A percentile compares a stretch with the other conserved stretches of the same genome.
These are phyloP conservation scores for Vaccinium myrtillus DNA, from an alignment of 148 eudicot species.

Conservation along the genomic window DNA sequence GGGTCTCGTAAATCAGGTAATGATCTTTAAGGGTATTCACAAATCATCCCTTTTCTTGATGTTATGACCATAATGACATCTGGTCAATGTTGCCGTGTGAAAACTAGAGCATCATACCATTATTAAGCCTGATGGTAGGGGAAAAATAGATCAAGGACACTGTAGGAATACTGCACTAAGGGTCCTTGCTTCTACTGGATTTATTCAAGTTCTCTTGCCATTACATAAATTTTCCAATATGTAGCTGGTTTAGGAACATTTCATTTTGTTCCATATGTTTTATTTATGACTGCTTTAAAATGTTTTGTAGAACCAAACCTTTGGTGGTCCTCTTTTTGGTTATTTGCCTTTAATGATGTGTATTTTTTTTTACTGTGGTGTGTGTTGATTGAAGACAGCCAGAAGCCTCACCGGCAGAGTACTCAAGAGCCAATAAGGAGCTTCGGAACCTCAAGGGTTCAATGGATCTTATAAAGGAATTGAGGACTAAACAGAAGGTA, in stretches of 20 bases:
- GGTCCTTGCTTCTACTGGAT: background rate
- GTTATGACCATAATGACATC: background rate
- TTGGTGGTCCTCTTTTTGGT: background rate
- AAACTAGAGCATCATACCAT: background rate
- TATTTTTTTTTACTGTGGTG: conserved; percentile 10
- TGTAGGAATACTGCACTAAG: background rate
- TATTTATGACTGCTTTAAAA: background rate
- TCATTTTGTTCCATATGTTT: background rate
- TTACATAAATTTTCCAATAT: background rate
- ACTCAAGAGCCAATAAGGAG: conserved; percentile 82
- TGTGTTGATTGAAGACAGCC: conserved; percentile 69
- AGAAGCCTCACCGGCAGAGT: conserved; percentile 66
- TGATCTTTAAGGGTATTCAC: background rate
- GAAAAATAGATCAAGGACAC: background rate
- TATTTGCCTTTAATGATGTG: background rate
- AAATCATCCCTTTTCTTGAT: background rate
- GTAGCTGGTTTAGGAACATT: background rate
- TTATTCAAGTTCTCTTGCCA: background rate
- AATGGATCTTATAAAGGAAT: conserved; percentile 58
- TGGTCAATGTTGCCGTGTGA: background rate
- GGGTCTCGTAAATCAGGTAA: conserved; percentile 60
- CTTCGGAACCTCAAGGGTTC: conserved; percentile 55
- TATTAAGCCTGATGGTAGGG: background rate
- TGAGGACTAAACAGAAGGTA: conserved; percentile 86
- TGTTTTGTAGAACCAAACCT: background rate